phyloP scores from a whole-genome alignment of 352 stramenopile species.

The Hyaloperonospora arabidopsidis region DNA sequence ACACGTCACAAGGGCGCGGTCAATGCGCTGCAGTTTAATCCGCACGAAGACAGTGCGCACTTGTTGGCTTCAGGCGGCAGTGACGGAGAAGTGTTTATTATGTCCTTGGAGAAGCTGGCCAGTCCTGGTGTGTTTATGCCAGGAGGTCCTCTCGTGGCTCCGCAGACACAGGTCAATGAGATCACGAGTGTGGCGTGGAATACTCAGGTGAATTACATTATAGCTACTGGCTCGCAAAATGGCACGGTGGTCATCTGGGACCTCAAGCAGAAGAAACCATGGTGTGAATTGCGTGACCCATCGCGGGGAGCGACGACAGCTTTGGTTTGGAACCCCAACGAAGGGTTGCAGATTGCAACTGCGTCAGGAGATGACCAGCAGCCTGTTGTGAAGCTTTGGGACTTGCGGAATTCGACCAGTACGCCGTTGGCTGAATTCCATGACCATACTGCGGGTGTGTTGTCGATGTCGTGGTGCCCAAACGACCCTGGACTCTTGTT shows the following conservation, averaged over 20 bases:
- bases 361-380: slow-evolving; percentile 92
- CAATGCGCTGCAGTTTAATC: slow-evolving; percentile 94
- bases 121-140: slow-evolving; percentile 86
- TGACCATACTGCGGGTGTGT: slow-evolving; percentile 92
- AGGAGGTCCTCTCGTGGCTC: slow-evolving; percentile 42
- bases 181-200: slow-evolving; percentile 95
- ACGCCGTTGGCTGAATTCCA: slow-evolving; percentile 93
- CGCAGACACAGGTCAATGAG: slow-evolving; percentile 70
- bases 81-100: slow-evolving; percentile 93
- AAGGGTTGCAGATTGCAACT: slow-evolving; percentile 96
- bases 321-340: slow-evolving; percentile 95
- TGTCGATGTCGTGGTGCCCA: slow-evolving; percentile 96
- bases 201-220: slow-evolving; percentile 95
- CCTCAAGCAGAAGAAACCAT: slow-evolving; percentile 96
- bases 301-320: slow-evolving; percentile 85
- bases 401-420: slow-evolving; percentile 95
- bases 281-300: slow-evolving; percentile 93
- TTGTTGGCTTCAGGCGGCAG: slow-evolving; percentile 90
- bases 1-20: slow-evolving; percentile 86
- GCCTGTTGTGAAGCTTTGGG: slow-evolving; percentile 95
- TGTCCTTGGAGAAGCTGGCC: slow-evolving; percentile 88
- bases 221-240: slow-evolving; percentile 92
- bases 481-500: slow-evolving; percentile 90
- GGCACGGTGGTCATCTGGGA: slow-evolving; percentile 96
- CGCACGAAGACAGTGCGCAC: slow-evolving; percentile 86